Conservation (phyloP, 257 asterid genomes). For the Galeopsis tetrahit region DNA sequence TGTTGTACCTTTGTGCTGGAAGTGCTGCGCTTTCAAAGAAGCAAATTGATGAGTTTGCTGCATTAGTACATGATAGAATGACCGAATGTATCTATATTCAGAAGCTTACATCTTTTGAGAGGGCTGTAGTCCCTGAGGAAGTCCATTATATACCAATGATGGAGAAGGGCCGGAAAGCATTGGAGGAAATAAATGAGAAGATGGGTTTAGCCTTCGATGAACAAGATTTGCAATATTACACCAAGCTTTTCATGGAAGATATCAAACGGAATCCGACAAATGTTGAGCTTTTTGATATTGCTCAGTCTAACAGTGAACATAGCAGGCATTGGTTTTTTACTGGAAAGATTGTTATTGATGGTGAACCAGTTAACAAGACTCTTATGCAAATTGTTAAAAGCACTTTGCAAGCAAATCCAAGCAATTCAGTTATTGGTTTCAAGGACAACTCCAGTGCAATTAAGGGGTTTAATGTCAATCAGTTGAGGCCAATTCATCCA, state of each 20-base stretch:
- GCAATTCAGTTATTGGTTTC: constrained; percentile 90
- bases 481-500: constrained; percentile 67
- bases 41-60: constrained; percentile 75
- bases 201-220: constrained; percentile 98
- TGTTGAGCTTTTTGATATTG: constrained; percentile 91
- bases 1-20: constrained; percentile 57
- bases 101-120: constrained; percentile 81
- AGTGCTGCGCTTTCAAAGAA: constrained; percentile 51
- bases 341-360: constrained; percentile 82
- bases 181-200: constrained; percentile 79
- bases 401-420: constrained; percentile 81
- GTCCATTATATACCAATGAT: constrained; percentile 76
- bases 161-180: constrained; percentile 88
- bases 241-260: constrained; percentile 85
- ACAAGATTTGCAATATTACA: constrained; percentile 86
- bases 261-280: constrained; percentile 83
- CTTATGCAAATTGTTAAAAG: constrained; percentile 93
- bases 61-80: constrained; percentile 91
- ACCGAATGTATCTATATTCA: constrained; percentile 76
- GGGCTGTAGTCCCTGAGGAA: constrained; percentile 69
- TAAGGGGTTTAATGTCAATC: constrained; percentile 74
- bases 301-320: constrained; percentile 98
- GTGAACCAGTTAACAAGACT: constrained; percentile 63
- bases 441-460: constrained; percentile 97
- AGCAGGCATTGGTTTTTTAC: constrained; percentile 97